phyloP scores from a whole-genome alignment of 371 early-diverging fungal genomes.

The Mucor racemosus region DNA sequence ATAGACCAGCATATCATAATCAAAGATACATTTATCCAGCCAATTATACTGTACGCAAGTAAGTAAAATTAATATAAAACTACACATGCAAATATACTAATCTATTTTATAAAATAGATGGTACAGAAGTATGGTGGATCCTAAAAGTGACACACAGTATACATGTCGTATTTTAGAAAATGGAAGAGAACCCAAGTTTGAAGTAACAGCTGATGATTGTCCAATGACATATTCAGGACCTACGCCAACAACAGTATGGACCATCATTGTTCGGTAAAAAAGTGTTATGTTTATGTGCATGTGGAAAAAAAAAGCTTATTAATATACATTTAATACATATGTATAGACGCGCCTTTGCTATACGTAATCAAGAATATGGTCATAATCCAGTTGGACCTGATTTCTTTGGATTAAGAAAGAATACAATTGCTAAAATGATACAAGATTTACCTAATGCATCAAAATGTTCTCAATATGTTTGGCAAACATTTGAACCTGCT shows the following conservation, averaged over 20 bases:
- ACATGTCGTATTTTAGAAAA: slow-evolving; percentile 84
- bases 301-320: slow-evolving; percentile 4
- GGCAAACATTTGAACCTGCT: slow-evolving; percentile 71
- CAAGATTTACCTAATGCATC: slow-evolving; percentile 86
- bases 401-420: slow-evolving; percentile 89
- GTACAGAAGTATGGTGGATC: slow-evolving; percentile 82
- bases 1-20: slow-evolving; percentile 85
- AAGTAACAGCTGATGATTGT: slow-evolving; percentile 57
- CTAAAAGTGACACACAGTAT: slow-evolving; percentile 72
- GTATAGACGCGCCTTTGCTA: slow-evolving; percentile 54
- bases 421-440: slow-evolving; percentile 88
- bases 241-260: slow-evolving; percentile 60
- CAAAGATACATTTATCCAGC: slow-evolving; percentile 93
- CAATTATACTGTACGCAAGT: slow-evolving; percentile 76
- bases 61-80: slow-evolving; percentile 16
- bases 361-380: slow-evolving; percentile 81
- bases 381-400: slow-evolving; percentile 92
- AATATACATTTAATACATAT: not conserved
- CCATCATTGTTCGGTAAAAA: slow-evolving; percentile 53
- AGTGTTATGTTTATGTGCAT: not conserved
- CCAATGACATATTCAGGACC: slow-evolving; percentile 54
- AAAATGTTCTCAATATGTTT: slow-evolving; percentile 76
- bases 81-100: no score
- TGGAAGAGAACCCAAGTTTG: slow-evolving; percentile 75
- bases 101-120: slow-evolving; percentile 36